Evolutionary conservation across 306 rosid genomes (phyloP), one percentile per base, ranked within the genome.

Genomic region (Benincasa hispida): DNA sequence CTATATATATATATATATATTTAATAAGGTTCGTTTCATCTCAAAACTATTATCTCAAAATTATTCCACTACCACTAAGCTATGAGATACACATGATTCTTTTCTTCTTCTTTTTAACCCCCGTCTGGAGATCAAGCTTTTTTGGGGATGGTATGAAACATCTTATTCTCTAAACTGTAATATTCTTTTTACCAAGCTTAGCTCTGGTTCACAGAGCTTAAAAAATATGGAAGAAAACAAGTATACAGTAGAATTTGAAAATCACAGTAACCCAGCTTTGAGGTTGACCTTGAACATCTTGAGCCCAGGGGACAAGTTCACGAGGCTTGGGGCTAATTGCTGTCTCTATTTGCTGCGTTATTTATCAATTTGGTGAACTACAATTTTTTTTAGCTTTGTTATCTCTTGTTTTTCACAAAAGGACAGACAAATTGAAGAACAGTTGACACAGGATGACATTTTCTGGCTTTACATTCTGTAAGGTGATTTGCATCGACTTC

Each of bases 281-380:
- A 79, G 78, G 56, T 74, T 76, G 86, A 86, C 84, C 72, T 41
- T 35, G 79, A 82, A 78, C 81, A 76, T 50, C 60, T 62, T 34
- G 34, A 75, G 80, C 78, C 81, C 66, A 68, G 59, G 76, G 74
- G 89, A 89, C 91, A 87, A 11, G 0, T 32, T 67, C 89, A 80
- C 85, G 86, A 66, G 84, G 89, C 30, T 62, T 28, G 19, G 35
- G 72, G 75, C 75, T 77, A 80, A 81, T 82, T 78, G 78, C 76
- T 77, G 87, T 81, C 91, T 78, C 78, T 63, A 76, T 86, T 79
- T 79, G 69, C 78, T 21, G 53, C 76, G 47, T 85, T 83, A 5
- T 73, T n/a, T 80, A 61, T 79, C 18, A 70, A 58, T 76, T 24
- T 68, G 54, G 81, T 77, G 73, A 85, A 79, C 51, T 62, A 74